phyloP scores from a whole-genome alignment of 2,329 filamentous ascomycete genomes.

The Fragosphaeria purpurea region DNA sequence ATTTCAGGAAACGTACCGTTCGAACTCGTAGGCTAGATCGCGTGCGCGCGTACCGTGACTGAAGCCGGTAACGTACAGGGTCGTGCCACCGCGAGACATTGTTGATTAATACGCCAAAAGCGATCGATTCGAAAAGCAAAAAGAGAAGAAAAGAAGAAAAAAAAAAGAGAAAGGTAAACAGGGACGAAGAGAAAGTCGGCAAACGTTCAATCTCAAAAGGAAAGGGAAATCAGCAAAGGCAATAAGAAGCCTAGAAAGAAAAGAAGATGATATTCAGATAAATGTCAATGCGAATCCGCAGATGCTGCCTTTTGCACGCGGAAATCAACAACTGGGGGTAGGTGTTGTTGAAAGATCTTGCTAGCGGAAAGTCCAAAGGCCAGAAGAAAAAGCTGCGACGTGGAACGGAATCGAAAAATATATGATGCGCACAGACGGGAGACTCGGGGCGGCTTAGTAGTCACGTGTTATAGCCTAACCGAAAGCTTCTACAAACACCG shows the following conservation, averaged over 20 bases:
- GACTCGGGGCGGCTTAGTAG: too few relatives aligned
- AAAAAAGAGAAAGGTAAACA: neutral
- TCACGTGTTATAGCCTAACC: too few relatives aligned
- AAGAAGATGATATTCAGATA: too few relatives aligned
- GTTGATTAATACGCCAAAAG: constrained; percentile 14
- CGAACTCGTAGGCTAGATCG: constrained; percentile 99
- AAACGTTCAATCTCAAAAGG: too few relatives aligned
- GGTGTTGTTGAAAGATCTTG: too few relatives aligned
- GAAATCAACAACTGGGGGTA: too few relatives aligned
- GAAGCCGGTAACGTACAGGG: constrained; percentile 98
- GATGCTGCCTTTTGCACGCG: too few relatives aligned
- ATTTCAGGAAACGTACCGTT: constrained; percentile 73
- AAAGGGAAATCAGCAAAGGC: too few relatives aligned
- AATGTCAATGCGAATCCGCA: too few relatives aligned
- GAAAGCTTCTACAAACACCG: too few relatives aligned
- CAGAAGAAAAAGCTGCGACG: neutral
- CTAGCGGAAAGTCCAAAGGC: too few relatives aligned
- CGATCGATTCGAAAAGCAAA: neutral
- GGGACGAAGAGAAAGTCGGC: neutral
- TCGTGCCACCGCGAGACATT: constrained; percentile 91
- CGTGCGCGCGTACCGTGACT: constrained; percentile 96
- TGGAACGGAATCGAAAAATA: constrained; percentile 7
- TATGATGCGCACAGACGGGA: constrained; percentile 1
- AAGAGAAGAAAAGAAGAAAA: constrained; percentile 4
- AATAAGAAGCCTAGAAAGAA: too few relatives aligned